phyloP scores from a whole-genome alignment of 2,329 filamentous ascomycete species.

The Albophoma yamanashiensis region DNA sequence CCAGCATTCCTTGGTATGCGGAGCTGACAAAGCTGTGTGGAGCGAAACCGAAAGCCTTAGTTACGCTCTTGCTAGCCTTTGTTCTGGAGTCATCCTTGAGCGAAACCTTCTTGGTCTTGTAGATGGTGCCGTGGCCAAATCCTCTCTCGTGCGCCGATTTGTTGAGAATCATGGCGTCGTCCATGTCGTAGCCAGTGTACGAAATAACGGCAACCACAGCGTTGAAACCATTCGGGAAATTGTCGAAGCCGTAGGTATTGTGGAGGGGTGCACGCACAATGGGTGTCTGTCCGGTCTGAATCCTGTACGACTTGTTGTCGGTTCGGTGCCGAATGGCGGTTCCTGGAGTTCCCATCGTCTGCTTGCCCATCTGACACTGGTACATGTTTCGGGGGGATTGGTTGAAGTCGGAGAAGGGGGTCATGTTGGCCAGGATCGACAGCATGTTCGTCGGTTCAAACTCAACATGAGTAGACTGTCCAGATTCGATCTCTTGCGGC shows the following conservation, averaged over 20 bases:
- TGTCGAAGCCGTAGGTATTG: slow-evolving; percentile 93
- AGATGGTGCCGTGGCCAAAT: slow-evolving; percentile 91
- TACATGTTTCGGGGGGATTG: slow-evolving; percentile 99
- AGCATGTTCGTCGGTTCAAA: slow-evolving; percentile 92
- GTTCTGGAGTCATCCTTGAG: slow-evolving; percentile 68
- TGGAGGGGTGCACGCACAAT: slow-evolving; percentile 86
- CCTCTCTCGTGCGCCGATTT: slow-evolving; percentile 94
- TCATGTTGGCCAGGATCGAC: slow-evolving; percentile 97
- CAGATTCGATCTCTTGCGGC: slow-evolving; percentile 78
- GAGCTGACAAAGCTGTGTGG: slow-evolving; percentile 64
- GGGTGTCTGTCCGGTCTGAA: slow-evolving; percentile 94
- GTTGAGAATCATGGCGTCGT: slow-evolving; percentile 99
- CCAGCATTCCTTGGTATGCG: slow-evolving; percentile 60
- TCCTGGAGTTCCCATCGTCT: slow-evolving; percentile 95
- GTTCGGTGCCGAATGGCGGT: slow-evolving; percentile 77
- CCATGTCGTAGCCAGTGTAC: slow-evolving; percentile 99
- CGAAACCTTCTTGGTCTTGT: slow-evolving; percentile 91
- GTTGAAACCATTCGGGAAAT: slow-evolving; percentile 95
- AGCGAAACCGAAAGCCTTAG: slow-evolving; percentile 84
- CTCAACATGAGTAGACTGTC: slow-evolving; percentile 87
- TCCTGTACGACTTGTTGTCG: slow-evolving; percentile 91
- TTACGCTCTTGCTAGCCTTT: slow-evolving; percentile 56
- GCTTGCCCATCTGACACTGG: slow-evolving; percentile 98
- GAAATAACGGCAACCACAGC: slow-evolving; percentile 95
- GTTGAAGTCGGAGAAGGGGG: slow-evolving; percentile 97